These are phyloP conservation scores for Straminergon stramineum DNA, from an alignment of 225 moss, liverwort and hornwort genomes.

Conservation along the genomic window DNA sequence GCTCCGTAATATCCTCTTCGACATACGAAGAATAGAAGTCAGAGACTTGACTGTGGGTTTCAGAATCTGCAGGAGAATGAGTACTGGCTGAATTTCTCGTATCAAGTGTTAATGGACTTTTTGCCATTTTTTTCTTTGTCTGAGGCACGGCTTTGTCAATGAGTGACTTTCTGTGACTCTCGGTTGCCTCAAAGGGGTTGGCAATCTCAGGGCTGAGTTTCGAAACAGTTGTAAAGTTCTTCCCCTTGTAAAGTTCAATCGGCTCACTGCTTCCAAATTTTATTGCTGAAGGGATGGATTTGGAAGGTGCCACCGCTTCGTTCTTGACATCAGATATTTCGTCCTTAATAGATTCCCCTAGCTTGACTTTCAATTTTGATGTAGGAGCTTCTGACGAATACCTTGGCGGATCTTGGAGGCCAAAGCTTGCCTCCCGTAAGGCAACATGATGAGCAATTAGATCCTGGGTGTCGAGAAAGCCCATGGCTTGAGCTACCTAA, in stretches of 20 bases:
- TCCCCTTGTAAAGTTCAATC: slow-evolving; percentile 50
- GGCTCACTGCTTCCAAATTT: slow-evolving; percentile 92
- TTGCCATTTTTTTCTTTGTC: slow-evolving; percentile 13
- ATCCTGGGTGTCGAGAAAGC: slow-evolving; percentile 66
- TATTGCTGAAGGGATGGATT: slow-evolving; percentile 53
- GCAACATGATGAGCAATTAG: slow-evolving; percentile 69
- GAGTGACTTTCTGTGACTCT: slow-evolving; percentile 8
- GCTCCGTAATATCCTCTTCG: slow-evolving; percentile 18
- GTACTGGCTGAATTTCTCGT: not conserved
- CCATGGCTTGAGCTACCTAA: slow-evolving; percentile 77
- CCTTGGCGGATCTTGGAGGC: slow-evolving; percentile 22
- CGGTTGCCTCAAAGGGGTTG: slow-evolving; percentile 1
- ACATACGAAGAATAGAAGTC: not conserved
- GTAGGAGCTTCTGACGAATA: slow-evolving; percentile 9
- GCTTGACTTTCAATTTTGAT: slow-evolving; percentile 1
- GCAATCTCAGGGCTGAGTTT: not conserved
- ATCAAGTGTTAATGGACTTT: slow-evolving; percentile 6
- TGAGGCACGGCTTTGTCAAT: slow-evolving; percentile 19
- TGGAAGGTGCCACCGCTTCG: slow-evolving; percentile 4
- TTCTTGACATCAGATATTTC: not conserved
- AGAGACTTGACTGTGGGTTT: not conserved
- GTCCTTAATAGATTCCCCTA: slow-evolving; percentile 1
- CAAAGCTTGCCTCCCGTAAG: slow-evolving; percentile 67
- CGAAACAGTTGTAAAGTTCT: not conserved
- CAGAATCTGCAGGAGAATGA: not conserved